These are phyloP conservation scores for Exophiala sp. DNA, from an alignment of 2,329 filamentous ascomycete genomes.

Conservation along the genomic window DNA sequence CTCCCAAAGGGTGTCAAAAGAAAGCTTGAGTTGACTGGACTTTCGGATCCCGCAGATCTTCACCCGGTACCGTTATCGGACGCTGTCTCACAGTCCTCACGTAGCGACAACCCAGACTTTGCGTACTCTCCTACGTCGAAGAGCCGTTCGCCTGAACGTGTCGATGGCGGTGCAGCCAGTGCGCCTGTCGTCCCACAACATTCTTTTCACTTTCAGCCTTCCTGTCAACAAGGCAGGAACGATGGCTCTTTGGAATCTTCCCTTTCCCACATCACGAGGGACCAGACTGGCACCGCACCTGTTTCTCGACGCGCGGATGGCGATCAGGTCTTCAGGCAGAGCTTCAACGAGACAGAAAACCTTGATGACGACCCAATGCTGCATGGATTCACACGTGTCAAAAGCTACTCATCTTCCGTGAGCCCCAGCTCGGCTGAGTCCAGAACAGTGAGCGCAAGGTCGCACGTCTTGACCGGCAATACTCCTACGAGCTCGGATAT, in stretches of 20 bases:
- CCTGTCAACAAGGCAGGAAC: no score
- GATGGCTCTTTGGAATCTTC: no score
- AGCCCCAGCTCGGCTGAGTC: conserved; percentile 7
- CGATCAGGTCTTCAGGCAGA: no score
- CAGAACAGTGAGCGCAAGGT: background rate
- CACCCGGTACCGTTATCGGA: background rate
- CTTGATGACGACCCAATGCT: background rate
- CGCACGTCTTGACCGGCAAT: background rate
- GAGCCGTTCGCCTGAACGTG: no score
- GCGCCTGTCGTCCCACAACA: no score
- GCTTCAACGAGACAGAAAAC: background rate
- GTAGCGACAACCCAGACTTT: no score
- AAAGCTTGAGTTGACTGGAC: conserved; percentile 15
- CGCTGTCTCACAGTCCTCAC: background rate
- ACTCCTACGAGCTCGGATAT: conserved; percentile 11
- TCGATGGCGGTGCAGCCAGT: no score
- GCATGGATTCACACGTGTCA: background rate
- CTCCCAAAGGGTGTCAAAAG: conserved; percentile 23
- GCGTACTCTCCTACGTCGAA: background rate
- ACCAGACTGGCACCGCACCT: no score
- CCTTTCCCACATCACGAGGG: no score
- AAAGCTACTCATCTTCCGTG: conserved; percentile 11
- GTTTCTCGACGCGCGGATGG: no score
- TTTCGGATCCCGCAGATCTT: background rate
- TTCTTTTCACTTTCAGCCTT: no score